A percentile compares a stretch with the other conserved stretches of the same genome.
Evolutionary conservation across 441 rosid species (phyloP).

Genomic region (Eutrema salsugineum): DNA sequence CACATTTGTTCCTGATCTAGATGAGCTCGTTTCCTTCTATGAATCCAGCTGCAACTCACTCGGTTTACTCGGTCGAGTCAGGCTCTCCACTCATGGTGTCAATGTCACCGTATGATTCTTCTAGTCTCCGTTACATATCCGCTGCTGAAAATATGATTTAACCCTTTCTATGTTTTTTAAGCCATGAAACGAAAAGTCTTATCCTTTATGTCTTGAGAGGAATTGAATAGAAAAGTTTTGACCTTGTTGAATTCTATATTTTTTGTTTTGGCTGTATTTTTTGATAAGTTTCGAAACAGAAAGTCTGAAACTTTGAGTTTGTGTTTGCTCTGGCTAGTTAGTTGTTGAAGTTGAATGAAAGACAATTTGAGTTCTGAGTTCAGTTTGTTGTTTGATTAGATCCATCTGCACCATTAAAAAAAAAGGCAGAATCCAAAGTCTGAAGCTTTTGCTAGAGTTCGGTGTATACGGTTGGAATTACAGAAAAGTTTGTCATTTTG

Average conservation of each 20-base stretch:
- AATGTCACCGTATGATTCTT: constrained; percentile 40
- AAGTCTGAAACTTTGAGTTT: neutral
- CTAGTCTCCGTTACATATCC: neutral
- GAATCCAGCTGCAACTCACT: constrained; percentile 66
- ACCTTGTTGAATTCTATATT: neutral
- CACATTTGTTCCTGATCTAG: constrained; percentile 51
- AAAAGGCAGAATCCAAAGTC: neutral
- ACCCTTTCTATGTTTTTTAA: neutral
- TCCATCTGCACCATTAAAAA: neutral
- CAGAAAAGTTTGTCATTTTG: neutral
- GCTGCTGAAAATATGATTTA: neutral
- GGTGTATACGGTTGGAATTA: neutral
- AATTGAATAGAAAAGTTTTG: neutral
- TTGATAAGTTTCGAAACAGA: neutral
- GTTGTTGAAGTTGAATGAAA: neutral
- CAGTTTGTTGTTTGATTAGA: neutral
- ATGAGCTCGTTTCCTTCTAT: constrained; percentile 66
- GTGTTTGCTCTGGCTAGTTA: neutral
- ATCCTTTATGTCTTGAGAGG: neutral
- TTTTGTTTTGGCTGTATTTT: neutral
- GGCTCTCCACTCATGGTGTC: constrained; percentile 80
- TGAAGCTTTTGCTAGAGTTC: constrained; percentile 4
- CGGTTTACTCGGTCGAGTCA: constrained; percentile 79
- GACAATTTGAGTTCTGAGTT: neutral
- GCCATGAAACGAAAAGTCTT: neutral